Evolutionary conservation across 2,329 filamentous ascomycete genomes (phyloP).

Genomic region (Penicillium sp.): DNA sequence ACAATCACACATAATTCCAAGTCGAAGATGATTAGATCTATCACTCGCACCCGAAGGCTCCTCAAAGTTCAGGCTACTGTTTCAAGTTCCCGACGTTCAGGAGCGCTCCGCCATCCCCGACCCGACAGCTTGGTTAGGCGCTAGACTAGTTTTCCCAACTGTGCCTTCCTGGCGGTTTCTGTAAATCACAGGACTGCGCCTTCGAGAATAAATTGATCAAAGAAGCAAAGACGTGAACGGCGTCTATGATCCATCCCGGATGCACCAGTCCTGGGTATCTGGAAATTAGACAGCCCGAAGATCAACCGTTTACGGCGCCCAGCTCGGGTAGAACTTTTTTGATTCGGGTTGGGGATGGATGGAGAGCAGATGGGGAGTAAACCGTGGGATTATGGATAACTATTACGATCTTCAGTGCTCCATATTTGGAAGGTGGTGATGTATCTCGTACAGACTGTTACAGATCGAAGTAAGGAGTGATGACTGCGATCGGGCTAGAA

Average conservation of each 20-base stretch:
- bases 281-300: background rate
- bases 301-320: conserved; percentile 1
- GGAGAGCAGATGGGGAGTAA: background rate
- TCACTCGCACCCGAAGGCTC: background rate
- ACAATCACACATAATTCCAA: no score
- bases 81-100: conserved; percentile 3
- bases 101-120: conserved; percentile 3
- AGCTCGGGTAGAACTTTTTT: background rate
- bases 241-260: background rate
- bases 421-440: background rate
- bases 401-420: conserved; percentile 7
- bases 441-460: background rate
- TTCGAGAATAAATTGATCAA: background rate
- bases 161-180: no score
- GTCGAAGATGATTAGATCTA: background rate
- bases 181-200: conserved; percentile 1
- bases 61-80: conserved; percentile 6
- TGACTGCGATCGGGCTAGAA: background rate
- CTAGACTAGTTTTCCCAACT: background rate
- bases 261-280: background rate
- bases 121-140: conserved; percentile 1
- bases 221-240: background rate
- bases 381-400: background rate
- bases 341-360: background rate
- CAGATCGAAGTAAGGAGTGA: background rate